Base-by-base conservation (phyloP, 2,329 filamentous ascomycete genomes). In the Trichoderma gracile region DNA sequence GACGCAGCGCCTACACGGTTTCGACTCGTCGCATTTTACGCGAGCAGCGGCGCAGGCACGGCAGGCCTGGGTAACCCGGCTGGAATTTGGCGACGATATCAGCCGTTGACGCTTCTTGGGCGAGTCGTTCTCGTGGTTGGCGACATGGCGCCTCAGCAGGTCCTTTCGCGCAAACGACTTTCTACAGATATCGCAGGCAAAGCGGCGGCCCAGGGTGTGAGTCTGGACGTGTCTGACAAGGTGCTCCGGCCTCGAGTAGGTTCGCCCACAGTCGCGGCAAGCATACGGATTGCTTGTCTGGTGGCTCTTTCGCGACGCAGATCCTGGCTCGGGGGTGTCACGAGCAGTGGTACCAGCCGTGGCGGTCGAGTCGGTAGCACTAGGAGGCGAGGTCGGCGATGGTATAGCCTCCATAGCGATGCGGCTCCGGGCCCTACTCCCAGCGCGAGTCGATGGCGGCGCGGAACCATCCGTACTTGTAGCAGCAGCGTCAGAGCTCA, bases 121-220 rank as follows among this genome's bases (percentile, higher is more conserved):
- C 30, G 78, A 76, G 66, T 80, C 80, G 66, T 82, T 81, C 27
- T 80, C 76, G 66, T 85, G 83, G 67, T 84, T 84, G 50, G 78
- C 73, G 47, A 80, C 78, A 68, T 85, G 82, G 15, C 83, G 78
- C 67, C 83, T 83, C 58, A 84, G 75, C 12, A 85, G 76, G 69
- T 85, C 82, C 64, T 82, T 82, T 21, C 82, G 78, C 10, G 81
- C 81, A 70, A 84, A 85, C 5, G 80, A 80, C 69, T 84, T 85
- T 63, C 81, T 78, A 67, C 82, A 84, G 63, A 84, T 75, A 45
- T 80, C 75, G 67, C 81, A 83, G 19, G 75, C 71, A 69, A 83
- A 83, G 33, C 81, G 78, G 56, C 82, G 80, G 5, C 81, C 81
- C 7, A 82, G 74, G 3, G 80, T 82, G 67, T 83, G 81, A 3